A percentile compares a stretch with the other conserved stretches of the same genome.
phyloP scores from a whole-genome alignment of 805 yeast genomes.

The Zygosaccharomyces siamensis region DNA sequence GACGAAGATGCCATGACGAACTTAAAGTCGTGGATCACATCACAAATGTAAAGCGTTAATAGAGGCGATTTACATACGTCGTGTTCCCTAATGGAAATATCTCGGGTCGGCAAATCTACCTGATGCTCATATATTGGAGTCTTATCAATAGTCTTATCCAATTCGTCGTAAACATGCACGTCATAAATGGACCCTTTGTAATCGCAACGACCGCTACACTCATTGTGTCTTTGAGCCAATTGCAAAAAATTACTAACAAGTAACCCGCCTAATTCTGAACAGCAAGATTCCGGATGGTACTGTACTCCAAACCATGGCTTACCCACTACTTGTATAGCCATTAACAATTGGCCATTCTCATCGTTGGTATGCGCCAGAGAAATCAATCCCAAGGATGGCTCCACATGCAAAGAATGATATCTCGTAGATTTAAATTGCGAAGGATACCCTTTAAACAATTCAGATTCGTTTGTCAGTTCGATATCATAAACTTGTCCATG shows the following conservation, averaged over 20 bases:
- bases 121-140: slow-evolving; percentile 20
- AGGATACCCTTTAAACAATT: slow-evolving; percentile 41
- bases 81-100: slow-evolving; percentile 11
- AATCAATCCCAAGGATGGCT: slow-evolving; percentile 32
- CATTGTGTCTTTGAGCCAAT: slow-evolving; percentile 26
- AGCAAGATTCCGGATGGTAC: slow-evolving; percentile 94
- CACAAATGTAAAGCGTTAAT: slow-evolving; percentile 49
- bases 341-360: slow-evolving; percentile 45
- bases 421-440: slow-evolving; percentile 62
- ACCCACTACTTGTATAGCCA: slow-evolving; percentile 67
- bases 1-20: slow-evolving; percentile 72
- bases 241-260: slow-evolving; percentile 55
- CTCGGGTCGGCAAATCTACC: not conserved
- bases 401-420: slow-evolving; percentile 73
- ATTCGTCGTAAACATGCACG: slow-evolving; percentile 6
- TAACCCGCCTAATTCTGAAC: slow-evolving; percentile 61
- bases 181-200: slow-evolving; percentile 11
- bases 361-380: slow-evolving; percentile 62
- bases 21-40: slow-evolving; percentile 33
- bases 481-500: slow-evolving; percentile 83
- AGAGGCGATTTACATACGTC: slow-evolving; percentile 16
- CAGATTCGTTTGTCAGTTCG: slow-evolving; percentile 4
- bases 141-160: slow-evolving; percentile 25
- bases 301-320: slow-evolving; percentile 90
- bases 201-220: slow-evolving; percentile 18